phyloP scores from a whole-genome alignment of 768 basidiomycete species.

The Lentinula sp. region DNA sequence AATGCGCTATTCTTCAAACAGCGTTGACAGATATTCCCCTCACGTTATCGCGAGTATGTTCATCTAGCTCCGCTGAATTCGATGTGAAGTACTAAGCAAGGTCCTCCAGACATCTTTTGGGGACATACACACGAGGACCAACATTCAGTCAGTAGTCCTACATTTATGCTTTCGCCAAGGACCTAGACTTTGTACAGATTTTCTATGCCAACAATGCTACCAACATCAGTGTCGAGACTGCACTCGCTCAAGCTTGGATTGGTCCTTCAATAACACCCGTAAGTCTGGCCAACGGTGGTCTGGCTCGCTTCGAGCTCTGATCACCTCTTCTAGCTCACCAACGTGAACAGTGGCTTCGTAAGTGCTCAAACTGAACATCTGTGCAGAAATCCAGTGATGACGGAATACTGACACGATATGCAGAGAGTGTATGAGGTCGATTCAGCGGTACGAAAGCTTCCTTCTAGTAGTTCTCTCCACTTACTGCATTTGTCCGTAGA shows the following conservation, averaged over 20 bases:
- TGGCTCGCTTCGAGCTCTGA: background rate
- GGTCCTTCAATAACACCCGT: conserved; percentile 63
- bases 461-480: background rate
- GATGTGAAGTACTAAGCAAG: conserved; percentile 8
- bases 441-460: conserved; percentile 43
- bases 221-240: conserved; percentile 46
- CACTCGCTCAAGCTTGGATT: conserved; percentile 45
- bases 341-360: conserved; percentile 68
- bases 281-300: background rate
- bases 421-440: conserved; percentile 62
- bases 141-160: conserved; percentile 38
- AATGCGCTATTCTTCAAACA: conserved; percentile 15
- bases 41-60: conserved; percentile 70
- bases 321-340: conserved; percentile 29
- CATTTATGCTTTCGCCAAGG: background rate
- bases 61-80: background rate
- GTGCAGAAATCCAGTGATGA: too few species aligned
- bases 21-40: conserved; percentile 73
- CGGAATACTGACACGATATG: background rate
- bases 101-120: conserved; percentile 58
- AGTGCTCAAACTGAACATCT: background rate
- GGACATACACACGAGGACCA: conserved; percentile 78
- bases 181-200: conserved; percentile 33
- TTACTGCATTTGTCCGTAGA: conserved; percentile 29
- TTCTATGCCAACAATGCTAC: conserved; percentile 73